Conservation (phyloP, 1,284 basidiomycete genomes). For the Boletus semigastroideus region DNA sequence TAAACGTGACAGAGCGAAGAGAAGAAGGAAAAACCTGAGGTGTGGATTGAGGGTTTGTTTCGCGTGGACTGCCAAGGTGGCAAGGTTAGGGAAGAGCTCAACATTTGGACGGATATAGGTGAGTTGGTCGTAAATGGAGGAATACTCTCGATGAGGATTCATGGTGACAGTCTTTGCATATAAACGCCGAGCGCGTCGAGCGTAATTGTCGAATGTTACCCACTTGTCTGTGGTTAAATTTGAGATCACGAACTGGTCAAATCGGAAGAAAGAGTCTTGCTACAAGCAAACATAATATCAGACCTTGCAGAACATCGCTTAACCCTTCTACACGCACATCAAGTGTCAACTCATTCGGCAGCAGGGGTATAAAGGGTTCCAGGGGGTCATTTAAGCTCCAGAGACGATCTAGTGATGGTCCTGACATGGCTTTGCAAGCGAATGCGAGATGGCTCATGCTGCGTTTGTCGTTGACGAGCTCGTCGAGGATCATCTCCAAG, state of each 20-base stretch:
- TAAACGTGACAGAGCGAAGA: conserved; percentile 22
- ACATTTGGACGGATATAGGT: conserved; percentile 24
- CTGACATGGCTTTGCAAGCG: conserved; percentile 28
- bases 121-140: conserved; percentile 32
- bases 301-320: background rate
- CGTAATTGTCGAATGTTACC: conserved; percentile 26
- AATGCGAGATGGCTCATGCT: conserved; percentile 27
- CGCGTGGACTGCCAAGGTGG: conserved; percentile 16
- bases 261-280: conserved; percentile 25
- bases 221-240: conserved; percentile 19
- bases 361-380: conserved; percentile 24
- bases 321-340: conserved; percentile 15
- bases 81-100: conserved; percentile 32
- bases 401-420: conserved; percentile 28
- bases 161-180: conserved; percentile 28
- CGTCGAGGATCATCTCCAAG: conserved; percentile 27
- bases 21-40: conserved; percentile 25
- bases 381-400: conserved; percentile 29
- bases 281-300: conserved; percentile 10
- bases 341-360: conserved; percentile 23
- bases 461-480: conserved; percentile 21
- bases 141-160: conserved; percentile 30
- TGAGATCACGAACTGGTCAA: conserved; percentile 2
- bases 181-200: conserved; percentile 20
- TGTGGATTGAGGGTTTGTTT: conserved; percentile 11